phyloP scores from a whole-genome alignment of 352 stramenopile species.

The Pythium aristosporum region DNA sequence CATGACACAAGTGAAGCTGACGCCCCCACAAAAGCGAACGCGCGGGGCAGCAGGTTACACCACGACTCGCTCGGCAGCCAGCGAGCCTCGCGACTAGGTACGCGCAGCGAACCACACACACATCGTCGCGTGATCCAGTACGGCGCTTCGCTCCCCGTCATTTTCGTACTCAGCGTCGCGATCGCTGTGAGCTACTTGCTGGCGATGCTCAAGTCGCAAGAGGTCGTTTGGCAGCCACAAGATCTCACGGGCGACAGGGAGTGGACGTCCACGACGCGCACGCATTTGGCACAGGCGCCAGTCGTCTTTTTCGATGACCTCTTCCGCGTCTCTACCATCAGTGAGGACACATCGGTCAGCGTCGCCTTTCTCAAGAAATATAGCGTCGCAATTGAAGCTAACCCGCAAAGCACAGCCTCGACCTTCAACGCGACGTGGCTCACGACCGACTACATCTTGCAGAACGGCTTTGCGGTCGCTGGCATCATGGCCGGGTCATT shows the following conservation, averaged over 20 bases:
- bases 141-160: conserved; percentile 22
- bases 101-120: no score
- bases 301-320: conserved; percentile 14
- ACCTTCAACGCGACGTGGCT: conserved; percentile 24
- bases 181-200: conserved; percentile 22
- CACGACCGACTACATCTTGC: conserved; percentile 1
- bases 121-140: conserved; percentile 19
- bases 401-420: conserved; percentile 10
- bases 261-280: conserved; percentile 22
- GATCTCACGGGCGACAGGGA: conserved; percentile 22
- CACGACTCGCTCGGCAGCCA: no score
- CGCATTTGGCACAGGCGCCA: conserved; percentile 22
- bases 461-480: conserved; percentile 20
- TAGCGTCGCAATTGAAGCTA: conserved; percentile 11
- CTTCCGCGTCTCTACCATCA: conserved; percentile 7
- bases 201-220: conserved; percentile 3
- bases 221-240: conserved; percentile 4
- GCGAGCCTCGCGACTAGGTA: no score
- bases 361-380: conserved; percentile 23
- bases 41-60: no score
- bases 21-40: no score
- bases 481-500: conserved; percentile 23
- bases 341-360: conserved; percentile 19
- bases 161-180: conserved; percentile 19
- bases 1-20: no score